Conservation (phyloP, 2,329 filamentous ascomycete genomes). For the Aspergillus texensis region DNA sequence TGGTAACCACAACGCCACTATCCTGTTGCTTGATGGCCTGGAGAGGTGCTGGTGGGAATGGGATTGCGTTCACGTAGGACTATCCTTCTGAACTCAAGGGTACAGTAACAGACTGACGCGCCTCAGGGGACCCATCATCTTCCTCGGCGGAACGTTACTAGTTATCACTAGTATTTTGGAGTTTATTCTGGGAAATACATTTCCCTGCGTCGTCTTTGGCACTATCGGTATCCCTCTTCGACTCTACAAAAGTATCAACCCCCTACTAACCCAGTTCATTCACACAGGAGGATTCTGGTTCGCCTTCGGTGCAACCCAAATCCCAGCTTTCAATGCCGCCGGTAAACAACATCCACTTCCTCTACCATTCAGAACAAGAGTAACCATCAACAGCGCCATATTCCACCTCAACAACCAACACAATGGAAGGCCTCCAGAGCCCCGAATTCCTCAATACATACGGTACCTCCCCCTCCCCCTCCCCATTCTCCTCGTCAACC, state of each 20-base stretch:
- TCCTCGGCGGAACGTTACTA: conserved; percentile 59
- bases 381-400: conserved; percentile 23
- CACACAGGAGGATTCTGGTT: conserved; percentile 55
- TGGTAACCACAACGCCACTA: conserved; percentile 29
- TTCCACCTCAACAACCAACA: conserved; percentile 29
- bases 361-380: too few relatives aligned
- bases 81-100: background rate
- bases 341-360: conserved; percentile 34
- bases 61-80: conserved; percentile 29
- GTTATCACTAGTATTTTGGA: conserved; percentile 57
- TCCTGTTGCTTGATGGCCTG: conserved; percentile 32
- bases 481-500: background rate
- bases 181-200: conserved; percentile 62
- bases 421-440: conserved; percentile 26
- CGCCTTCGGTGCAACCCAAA: conserved; percentile 58
- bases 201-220: conserved; percentile 60
- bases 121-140: conserved; percentile 53
- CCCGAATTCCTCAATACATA: conserved; percentile 27
- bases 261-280: background rate
- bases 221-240: conserved; percentile 45
- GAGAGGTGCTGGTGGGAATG: conserved; percentile 29
- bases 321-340: conserved; percentile 56
- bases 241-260: background rate
- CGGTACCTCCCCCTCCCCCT: conserved; percentile 11
- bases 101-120: background rate